A percentile compares a stretch with the other conserved stretches of the same genome.
Evolutionary conservation across 805 yeast genomes (phyloP).

Genomic region (Wickerhamomyces queroliae): DNA sequence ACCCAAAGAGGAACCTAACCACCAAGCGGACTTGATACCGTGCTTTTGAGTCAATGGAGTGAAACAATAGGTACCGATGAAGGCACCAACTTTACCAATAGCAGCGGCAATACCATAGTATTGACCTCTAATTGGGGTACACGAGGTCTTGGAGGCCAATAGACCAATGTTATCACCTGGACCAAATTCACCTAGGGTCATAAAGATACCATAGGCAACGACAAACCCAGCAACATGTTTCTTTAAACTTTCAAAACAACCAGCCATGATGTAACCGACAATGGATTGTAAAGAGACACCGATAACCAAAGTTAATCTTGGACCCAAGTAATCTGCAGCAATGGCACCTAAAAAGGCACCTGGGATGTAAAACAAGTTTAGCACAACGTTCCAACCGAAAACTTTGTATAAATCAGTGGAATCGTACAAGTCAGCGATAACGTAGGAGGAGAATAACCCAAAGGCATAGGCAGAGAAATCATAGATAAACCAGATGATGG

Average conservation of each 20-base stretch:
- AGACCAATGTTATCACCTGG: constrained; percentile 92
- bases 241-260: constrained; percentile 47
- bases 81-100: constrained; percentile 87
- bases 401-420: constrained; percentile 61
- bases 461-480: constrained; percentile 86
- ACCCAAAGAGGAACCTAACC: constrained; percentile 74
- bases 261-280: constrained; percentile 83
- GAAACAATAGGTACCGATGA: constrained; percentile 84
- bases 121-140: constrained; percentile 86
- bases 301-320: constrained; percentile 64
- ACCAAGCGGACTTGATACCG: constrained; percentile 76
- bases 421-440: constrained; percentile 51
- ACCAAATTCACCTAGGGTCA: constrained; percentile 87
- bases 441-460: constrained; percentile 75
- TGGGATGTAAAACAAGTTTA: constrained; percentile 84
- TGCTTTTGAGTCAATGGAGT: constrained; percentile 66
- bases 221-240: constrained; percentile 70
- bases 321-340: constrained; percentile 85
- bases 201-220: constrained; percentile 83
- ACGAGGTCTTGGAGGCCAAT: constrained; percentile 78
- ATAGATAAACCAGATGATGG: constrained; percentile 86
- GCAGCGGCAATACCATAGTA: constrained; percentile 92
- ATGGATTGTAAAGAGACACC: constrained; percentile 74
- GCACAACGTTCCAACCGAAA: constrained; percentile 90
- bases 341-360: constrained; percentile 88